Conservation (phyloP, 352 stramenopile genomes). For the Globisporangium viniferum region DNA sequence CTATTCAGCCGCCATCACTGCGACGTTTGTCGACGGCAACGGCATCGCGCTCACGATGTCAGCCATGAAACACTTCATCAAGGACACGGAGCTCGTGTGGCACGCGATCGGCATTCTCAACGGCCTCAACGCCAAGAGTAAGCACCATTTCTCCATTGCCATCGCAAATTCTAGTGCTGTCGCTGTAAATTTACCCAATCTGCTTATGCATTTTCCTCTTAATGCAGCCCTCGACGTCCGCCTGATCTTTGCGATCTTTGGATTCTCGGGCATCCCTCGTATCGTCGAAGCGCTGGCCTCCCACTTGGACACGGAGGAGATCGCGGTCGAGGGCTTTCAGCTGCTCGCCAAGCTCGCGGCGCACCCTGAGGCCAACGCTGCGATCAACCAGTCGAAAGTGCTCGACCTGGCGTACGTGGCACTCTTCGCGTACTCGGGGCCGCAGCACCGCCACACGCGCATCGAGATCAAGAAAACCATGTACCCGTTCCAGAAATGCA, state of each 20-base stretch:
- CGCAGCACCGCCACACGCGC: conserved; percentile 60
- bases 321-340: conserved; percentile 72
- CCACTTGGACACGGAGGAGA: conserved; percentile 72
- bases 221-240: conserved; percentile 38
- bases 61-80: conserved; percentile 44
- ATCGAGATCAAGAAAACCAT: conserved; percentile 61
- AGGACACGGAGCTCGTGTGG: conserved; percentile 73
- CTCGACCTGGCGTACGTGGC: conserved; percentile 71
- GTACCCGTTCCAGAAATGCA: conserved; percentile 67
- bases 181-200: neutral
- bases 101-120: conserved; percentile 72
- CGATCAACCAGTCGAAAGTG: conserved; percentile 62
- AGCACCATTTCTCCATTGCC: neutral
- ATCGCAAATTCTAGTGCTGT: neutral
- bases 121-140: conserved; percentile 54
- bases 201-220: neutral
- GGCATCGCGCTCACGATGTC: conserved; percentile 53
- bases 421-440: conserved; percentile 60
- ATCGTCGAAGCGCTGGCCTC: conserved; percentile 64
- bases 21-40: conserved; percentile 62
- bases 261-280: conserved; percentile 49
- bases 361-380: conserved; percentile 39
- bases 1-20: conserved; percentile 39
- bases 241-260: conserved; percentile 44
- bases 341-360: conserved; percentile 49